phyloP scores from a whole-genome alignment of 495 filamentous ascomycete species.

The Penicillium paxilli region DNA sequence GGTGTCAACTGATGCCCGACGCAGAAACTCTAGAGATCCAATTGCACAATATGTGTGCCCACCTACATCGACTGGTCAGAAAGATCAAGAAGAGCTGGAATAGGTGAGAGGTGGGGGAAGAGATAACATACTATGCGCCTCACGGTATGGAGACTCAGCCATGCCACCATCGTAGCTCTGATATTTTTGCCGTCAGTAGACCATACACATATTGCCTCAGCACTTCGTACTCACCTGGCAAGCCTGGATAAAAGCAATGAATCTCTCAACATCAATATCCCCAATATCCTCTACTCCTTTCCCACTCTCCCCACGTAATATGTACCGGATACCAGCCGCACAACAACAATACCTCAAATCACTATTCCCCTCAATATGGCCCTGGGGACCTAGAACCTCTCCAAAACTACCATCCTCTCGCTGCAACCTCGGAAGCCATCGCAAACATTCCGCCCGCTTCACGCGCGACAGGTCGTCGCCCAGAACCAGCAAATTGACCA shows the following conservation, averaged over 20 bases:
- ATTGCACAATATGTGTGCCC: constrained; percentile 89
- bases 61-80: constrained; percentile 50
- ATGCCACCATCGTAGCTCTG: constrained; percentile 92
- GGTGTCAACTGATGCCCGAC: constrained; percentile 33
- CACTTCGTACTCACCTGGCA: constrained; percentile 54
- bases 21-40: constrained; percentile 68
- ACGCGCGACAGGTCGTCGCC: constrained; percentile 72
- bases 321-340: constrained; percentile 78
- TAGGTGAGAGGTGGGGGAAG: not conserved
- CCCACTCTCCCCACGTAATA: constrained; percentile 62
- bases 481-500: constrained; percentile 70
- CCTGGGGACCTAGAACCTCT: constrained; percentile 64
- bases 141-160: constrained; percentile 74
- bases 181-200: not conserved
- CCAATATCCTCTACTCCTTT: constrained; percentile 53
- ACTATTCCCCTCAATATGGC: constrained; percentile 68
- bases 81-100: constrained; percentile 6
- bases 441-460: constrained; percentile 63
- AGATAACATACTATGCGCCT: constrained; percentile 74
- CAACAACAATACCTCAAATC: constrained; percentile 88
- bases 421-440: constrained; percentile 77
- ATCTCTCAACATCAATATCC: constrained; percentile 73
- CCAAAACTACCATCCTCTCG: constrained; percentile 88
- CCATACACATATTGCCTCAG: not conserved
- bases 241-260: constrained; percentile 69